A percentile compares a stretch with the other conserved stretches of the same genome.
Evolutionary conservation across 2,329 filamentous ascomycete species (phyloP).

Genomic region (Gaeumannomyces sp.): DNA sequence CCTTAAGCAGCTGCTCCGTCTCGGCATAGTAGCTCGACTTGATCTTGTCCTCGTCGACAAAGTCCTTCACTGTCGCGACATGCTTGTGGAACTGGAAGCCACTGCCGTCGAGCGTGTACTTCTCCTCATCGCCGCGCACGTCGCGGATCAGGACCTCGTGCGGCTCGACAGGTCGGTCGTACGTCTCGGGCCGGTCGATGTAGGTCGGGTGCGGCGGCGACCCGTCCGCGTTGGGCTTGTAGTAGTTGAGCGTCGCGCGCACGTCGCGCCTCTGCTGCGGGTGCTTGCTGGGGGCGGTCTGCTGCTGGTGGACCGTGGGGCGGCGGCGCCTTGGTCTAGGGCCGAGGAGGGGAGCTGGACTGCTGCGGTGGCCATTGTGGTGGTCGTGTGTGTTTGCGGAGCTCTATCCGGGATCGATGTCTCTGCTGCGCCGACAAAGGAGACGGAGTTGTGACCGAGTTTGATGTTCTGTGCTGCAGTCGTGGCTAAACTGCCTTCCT

Average conservation of each 20-base stretch:
- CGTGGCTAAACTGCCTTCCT: background rate
- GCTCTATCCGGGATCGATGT: background rate
- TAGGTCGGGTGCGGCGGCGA: slow-evolving; percentile 18
- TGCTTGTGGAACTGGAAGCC: slow-evolving; percentile 63
- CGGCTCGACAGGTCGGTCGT: slow-evolving; percentile 53
- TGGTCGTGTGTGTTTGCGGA: background rate
- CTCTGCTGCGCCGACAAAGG: too few relatives aligned
- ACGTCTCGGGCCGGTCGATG: slow-evolving; percentile 49
- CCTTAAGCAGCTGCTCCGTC: slow-evolving; percentile 64
- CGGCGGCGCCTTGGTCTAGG: background rate
- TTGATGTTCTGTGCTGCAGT: background rate
- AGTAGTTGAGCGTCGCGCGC: slow-evolving; percentile 23
- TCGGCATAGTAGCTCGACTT: slow-evolving; percentile 75
- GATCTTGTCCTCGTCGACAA: slow-evolving; percentile 65
- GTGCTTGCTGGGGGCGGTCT: background rate
- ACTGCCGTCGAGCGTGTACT: slow-evolving; percentile 30
- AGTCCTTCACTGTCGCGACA: slow-evolving; percentile 53
- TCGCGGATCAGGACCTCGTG: slow-evolving; percentile 60
- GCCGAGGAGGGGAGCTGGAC: slow-evolving; percentile 8
- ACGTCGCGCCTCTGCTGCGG: slow-evolving; percentile 13
- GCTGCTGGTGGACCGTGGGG: background rate
- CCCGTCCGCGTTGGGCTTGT: slow-evolving; percentile 21
- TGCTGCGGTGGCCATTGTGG: slow-evolving; percentile 13
- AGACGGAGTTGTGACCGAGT: too few relatives aligned
- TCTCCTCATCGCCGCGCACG: slow-evolving; percentile 60